Evolutionary conservation across 1,139 yeast species (phyloP).

Genomic region (Diutina rugosa): DNA sequence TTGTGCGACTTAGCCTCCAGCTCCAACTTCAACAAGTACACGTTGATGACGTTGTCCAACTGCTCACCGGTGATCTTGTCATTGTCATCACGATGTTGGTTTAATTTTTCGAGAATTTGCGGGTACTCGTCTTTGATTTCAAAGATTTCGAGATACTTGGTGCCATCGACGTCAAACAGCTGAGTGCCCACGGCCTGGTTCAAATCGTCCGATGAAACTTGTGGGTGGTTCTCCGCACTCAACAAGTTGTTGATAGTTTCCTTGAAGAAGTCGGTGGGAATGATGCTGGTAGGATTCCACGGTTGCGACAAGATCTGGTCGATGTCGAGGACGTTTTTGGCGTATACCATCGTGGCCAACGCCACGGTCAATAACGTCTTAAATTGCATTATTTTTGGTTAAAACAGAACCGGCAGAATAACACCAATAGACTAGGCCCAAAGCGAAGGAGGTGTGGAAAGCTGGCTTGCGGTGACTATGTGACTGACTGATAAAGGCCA

Average conservation of each 20-base stretch:
- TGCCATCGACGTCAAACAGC: not conserved
- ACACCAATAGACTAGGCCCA: not conserved
- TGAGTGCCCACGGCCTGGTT: not conserved
- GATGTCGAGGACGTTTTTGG: constrained; percentile 9
- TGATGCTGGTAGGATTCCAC: not conserved
- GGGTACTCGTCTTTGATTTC: not conserved
- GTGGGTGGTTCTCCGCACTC: not conserved
- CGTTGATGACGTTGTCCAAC: not conserved
- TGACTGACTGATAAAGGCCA: not conserved
- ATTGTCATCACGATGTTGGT: not conserved
- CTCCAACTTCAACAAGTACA: not conserved
- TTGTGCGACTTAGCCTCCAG: not conserved
- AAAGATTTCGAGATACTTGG: not conserved
- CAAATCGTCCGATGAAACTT: not conserved
- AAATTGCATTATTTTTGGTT: constrained; percentile 4
- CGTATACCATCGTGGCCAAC: constrained; percentile 6
- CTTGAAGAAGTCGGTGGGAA: not conserved
- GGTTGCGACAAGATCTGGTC: not conserved
- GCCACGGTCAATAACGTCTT: constrained; percentile 4
- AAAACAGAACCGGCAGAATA: not conserved
- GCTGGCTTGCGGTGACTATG: not conserved
- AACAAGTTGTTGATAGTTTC: not conserved
- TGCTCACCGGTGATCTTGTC: not conserved
- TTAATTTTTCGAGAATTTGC: not conserved
- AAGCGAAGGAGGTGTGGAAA: not conserved